These are phyloP conservation scores for Barnettozyma botsteinii DNA, from an alignment of 805 yeast species.

Conservation along the genomic window DNA sequence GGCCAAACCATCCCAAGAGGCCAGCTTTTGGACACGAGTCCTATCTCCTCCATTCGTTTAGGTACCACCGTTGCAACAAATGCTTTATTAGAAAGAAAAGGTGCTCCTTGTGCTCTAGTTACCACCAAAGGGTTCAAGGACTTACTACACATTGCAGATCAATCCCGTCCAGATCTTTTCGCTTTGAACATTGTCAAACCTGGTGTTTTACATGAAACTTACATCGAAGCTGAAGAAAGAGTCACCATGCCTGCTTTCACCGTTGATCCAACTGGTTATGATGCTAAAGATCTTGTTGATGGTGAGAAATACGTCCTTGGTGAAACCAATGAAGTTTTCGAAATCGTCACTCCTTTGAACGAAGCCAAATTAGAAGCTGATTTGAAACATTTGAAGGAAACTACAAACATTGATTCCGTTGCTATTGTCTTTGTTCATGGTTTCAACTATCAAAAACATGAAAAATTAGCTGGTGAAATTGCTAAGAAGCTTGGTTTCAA, in stretches of 20 bases:
- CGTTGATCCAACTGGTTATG: constrained; percentile 49
- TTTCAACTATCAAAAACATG: constrained; percentile 34
- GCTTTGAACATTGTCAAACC: constrained; percentile 44
- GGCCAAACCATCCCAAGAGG: constrained; percentile 30
- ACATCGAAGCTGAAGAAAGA: constrained; percentile 45
- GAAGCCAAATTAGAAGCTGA: constrained; percentile 19
- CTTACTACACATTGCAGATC: constrained; percentile 45
- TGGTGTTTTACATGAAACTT: constrained; percentile 38
- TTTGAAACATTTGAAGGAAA: constrained; percentile 18
- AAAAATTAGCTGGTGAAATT: constrained; percentile 27
- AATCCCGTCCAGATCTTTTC: constrained; percentile 46
- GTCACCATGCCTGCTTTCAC: constrained; percentile 59
- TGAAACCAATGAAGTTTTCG: constrained; percentile 34
- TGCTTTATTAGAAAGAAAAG: constrained; percentile 47
- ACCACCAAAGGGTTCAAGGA: constrained; percentile 49
- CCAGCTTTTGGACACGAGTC: constrained; percentile 29
- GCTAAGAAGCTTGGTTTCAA: constrained; percentile 32
- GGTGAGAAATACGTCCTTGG: constrained; percentile 35
- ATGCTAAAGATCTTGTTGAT: constrained; percentile 27
- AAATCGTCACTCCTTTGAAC: constrained; percentile 32
- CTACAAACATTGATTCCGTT: constrained; percentile 27
- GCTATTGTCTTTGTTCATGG: constrained; percentile 34
- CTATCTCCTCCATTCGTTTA: constrained; percentile 38
- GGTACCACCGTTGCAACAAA: constrained; percentile 52
- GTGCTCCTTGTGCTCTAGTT: constrained; percentile 41